Evolutionary conservation across 1,139 yeast species (phyloP), one percentile per base, ranked within the genome.

Genomic region (Protomyces inouyei): DNA sequence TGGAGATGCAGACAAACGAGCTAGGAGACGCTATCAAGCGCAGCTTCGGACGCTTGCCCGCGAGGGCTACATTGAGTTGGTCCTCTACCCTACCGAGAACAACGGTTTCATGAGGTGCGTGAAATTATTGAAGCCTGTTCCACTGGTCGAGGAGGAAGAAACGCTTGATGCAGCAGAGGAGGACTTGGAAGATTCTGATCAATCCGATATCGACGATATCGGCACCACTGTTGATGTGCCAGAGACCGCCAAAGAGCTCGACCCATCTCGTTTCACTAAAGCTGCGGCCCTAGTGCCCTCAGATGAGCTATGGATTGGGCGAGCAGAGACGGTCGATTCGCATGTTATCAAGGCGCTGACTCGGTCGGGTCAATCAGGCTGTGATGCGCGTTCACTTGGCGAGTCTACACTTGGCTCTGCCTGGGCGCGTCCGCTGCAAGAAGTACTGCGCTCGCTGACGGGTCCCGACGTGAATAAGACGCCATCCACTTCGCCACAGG

Each of bases 61-160:
- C 18, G 57, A 46, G 16, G 63, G 63, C 4, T 59, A 40, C 18
- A 57, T 59, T 9, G 32, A 51, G 43, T 52, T 45, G 25, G 45
- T 59, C 12, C 25, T 48, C 4, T 55, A 52, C 18, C 63, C 57
- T 3, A 51, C 40, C n/a, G 54, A 52, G 36, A 25, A 52, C 8
- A 10, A 52, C 14, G 63, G 57, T 2, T 35, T 52, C 18, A 52
- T 59, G 40, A 21, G 23, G 43, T 59, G 63, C 16, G 63, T 59
- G 14, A 51, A 59, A 16, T 52, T 59, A 4, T 52, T 59, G 32
- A 59, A 52, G 52, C 57, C 53, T 18, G 32, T 52, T 36, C 18
- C 43, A 3, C 52, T 51, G 23, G 40, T 37, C 18, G 32, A 28
- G 32, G 32, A 4, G 32, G 32, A 28, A 4, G 32, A 28, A 28